Conservation (phyloP, 2,329 filamentous ascomycete species). For the Beauveria asiatica region DNA sequence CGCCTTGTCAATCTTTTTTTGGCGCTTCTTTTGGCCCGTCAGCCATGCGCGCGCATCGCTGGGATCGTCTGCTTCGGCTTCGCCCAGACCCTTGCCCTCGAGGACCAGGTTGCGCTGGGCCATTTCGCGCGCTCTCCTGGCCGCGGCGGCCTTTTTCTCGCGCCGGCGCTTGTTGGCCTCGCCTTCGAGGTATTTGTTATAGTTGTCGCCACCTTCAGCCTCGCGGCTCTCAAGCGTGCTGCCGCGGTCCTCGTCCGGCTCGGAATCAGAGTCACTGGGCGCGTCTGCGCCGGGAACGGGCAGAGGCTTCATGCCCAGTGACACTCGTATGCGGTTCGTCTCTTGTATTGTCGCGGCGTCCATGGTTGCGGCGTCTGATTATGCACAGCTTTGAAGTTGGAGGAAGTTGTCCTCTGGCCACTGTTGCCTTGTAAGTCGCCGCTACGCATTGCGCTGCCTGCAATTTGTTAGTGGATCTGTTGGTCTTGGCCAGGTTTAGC, state of each 20-base stretch:
- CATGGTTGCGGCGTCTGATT: slow-evolving; percentile 29
- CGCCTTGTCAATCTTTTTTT: slow-evolving; percentile 79
- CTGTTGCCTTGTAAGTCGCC: slow-evolving; percentile 9
- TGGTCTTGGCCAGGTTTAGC: neutral
- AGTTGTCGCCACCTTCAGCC: slow-evolving; percentile 67
- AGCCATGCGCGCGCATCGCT: slow-evolving; percentile 82
- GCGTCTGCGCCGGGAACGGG: slow-evolving; percentile 63
- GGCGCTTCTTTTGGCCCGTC: slow-evolving; percentile 80
- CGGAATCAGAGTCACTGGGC: slow-evolving; percentile 39
- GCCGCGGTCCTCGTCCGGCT: slow-evolving; percentile 56
- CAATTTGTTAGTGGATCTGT: neutral
- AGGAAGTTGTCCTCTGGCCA: neutral
- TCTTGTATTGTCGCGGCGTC: slow-evolving; percentile 77
- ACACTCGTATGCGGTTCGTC: slow-evolving; percentile 83
- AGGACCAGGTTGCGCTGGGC: slow-evolving; percentile 69
- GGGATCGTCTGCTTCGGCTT: slow-evolving; percentile 56
- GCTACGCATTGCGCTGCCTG: neutral
- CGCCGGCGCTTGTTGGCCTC: slow-evolving; percentile 70
- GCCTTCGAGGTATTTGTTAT: slow-evolving; percentile 53
- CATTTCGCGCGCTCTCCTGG: slow-evolving; percentile 80
- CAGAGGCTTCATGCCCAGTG: slow-evolving; percentile 82
- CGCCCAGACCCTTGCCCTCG: slow-evolving; percentile 77
- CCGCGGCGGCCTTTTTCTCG: slow-evolving; percentile 70
- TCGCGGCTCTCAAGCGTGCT: slow-evolving; percentile 80
- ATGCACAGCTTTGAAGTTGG: neutral